Evolutionary conservation across 1,139 yeast genomes (phyloP).

Genomic region (Hemisphaericaspora xylanilytica): DNA sequence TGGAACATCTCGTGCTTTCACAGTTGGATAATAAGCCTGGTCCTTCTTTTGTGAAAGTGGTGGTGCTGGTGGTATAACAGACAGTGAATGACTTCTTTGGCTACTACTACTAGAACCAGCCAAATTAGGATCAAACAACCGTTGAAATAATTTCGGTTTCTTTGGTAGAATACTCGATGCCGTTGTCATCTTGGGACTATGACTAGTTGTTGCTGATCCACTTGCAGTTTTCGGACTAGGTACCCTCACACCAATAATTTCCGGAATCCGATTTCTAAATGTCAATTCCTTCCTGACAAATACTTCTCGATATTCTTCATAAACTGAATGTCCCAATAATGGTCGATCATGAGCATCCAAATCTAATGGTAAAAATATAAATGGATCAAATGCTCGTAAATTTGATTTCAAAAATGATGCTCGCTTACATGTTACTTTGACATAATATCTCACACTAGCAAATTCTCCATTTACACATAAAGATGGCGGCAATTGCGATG

Average conservation of each 20-base stretch:
- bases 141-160: constrained; percentile 23
- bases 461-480: constrained; percentile 44
- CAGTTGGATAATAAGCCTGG: constrained; percentile 19
- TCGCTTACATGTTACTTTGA: constrained; percentile 60
- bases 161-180: constrained; percentile 11
- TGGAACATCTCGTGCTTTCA: constrained; percentile 39
- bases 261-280: constrained; percentile 42
- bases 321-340: constrained; percentile 16
- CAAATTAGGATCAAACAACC: constrained; percentile 14
- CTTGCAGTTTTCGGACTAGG: constrained; percentile 12
- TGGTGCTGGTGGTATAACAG: constrained; percentile 10
- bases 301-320: constrained; percentile 33
- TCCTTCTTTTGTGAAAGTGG: constrained; percentile 7
- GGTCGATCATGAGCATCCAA: constrained; percentile 28
- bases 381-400: constrained; percentile 48
- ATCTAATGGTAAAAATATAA: constrained; percentile 55
- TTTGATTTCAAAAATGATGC: constrained; percentile 52
- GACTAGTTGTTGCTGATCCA: constrained; percentile 9
- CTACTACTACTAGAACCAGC: constrained; percentile 6
- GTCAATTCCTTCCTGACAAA: constrained; percentile 41
- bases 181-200: no score
- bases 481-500: constrained; percentile 55
- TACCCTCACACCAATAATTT: constrained; percentile 40
- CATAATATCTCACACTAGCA: constrained; percentile 51
- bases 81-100: neutral